Percentiles rank a stretch among this genome's conserved stretches.
Evolutionary conservation across 2,329 filamentous ascomycete species (phyloP).

Genomic region (Alternaria brassicae): DNA sequence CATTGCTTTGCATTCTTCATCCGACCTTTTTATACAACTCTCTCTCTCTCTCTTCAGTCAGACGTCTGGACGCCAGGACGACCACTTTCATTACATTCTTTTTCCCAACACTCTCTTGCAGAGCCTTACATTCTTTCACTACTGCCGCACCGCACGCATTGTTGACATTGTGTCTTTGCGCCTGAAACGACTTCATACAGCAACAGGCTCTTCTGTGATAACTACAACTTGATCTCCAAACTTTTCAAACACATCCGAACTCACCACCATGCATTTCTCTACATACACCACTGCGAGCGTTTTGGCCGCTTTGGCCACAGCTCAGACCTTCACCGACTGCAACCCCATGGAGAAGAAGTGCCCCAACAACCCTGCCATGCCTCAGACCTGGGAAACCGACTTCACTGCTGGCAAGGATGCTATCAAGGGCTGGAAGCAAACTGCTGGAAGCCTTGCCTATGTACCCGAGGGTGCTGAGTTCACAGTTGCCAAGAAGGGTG

Average conservation of each 20-base stretch:
- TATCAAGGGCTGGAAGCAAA: slow-evolving; percentile 50
- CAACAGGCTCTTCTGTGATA: slow-evolving; percentile 41
- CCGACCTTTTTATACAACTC: slow-evolving; percentile 37
- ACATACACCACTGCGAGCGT: slow-evolving; percentile 37
- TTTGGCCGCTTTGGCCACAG: slow-evolving; percentile 45
- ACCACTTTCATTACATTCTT: slow-evolving; percentile 35
- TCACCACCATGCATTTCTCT: slow-evolving; percentile 36
- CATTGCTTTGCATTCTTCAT: slow-evolving; percentile 31
- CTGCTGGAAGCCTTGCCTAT: slow-evolving; percentile 54
- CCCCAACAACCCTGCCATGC: slow-evolving; percentile 54
- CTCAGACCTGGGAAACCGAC: slow-evolving; percentile 51
- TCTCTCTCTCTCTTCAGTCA: slow-evolving; percentile 33
- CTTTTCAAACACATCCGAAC: slow-evolving; percentile 24
- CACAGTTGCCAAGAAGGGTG: slow-evolving; percentile 55
- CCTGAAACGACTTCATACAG: slow-evolving; percentile 13
- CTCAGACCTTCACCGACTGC: slow-evolving; percentile 56
- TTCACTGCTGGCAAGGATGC: slow-evolving; percentile 52
- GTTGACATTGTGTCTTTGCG: slow-evolving; percentile 24
- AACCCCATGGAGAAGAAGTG: slow-evolving; percentile 55
- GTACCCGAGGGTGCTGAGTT: slow-evolving; percentile 57
- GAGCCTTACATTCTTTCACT: slow-evolving; percentile 40
- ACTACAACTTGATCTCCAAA: slow-evolving; percentile 12
- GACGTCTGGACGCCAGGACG: slow-evolving; percentile 40
- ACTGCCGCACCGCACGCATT: slow-evolving; percentile 23
- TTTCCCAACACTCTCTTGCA: slow-evolving; percentile 33